Conservation (phyloP, 352 stramenopile genomes). For the Pythium myriotylum region DNA sequence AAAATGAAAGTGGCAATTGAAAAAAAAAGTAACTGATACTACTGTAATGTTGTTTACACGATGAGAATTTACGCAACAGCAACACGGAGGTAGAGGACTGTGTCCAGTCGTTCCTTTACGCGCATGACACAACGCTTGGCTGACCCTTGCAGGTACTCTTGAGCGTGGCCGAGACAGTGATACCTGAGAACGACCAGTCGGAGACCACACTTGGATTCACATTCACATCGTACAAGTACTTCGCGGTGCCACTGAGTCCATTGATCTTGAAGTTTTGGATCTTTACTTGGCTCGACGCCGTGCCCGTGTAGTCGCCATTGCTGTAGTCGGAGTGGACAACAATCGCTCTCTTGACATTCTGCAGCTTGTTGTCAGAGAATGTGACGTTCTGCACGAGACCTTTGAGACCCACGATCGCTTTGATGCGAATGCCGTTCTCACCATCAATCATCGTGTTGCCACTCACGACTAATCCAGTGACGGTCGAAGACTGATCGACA, state of each 20-base stretch:
- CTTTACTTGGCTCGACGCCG: conserved; percentile 24
- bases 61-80: no score
- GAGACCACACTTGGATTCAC: conserved; percentile 25
- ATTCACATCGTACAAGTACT: conserved; percentile 38
- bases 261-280: conserved; percentile 34
- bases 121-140: no score
- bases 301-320: conserved; percentile 32
- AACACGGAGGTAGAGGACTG: no score
- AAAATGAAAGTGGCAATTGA: no score
- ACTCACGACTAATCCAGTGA: conserved; percentile 23
- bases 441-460: conserved; percentile 38
- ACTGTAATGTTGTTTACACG: no score
- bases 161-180: neutral
- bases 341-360: conserved; percentile 31
- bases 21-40: no score
- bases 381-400: conserved; percentile 24
- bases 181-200: conserved; percentile 3
- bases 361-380: conserved; percentile 33
- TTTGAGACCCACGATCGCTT: conserved; percentile 26
- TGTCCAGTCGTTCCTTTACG: no score
- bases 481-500: conserved; percentile 23
- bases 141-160: neutral
- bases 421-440: conserved; percentile 40
- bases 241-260: conserved; percentile 31
- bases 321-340: conserved; percentile 43